Evolutionary conservation across 2,329 filamentous ascomycete genomes (phyloP).

Genomic region (Alternaria viburni): DNA sequence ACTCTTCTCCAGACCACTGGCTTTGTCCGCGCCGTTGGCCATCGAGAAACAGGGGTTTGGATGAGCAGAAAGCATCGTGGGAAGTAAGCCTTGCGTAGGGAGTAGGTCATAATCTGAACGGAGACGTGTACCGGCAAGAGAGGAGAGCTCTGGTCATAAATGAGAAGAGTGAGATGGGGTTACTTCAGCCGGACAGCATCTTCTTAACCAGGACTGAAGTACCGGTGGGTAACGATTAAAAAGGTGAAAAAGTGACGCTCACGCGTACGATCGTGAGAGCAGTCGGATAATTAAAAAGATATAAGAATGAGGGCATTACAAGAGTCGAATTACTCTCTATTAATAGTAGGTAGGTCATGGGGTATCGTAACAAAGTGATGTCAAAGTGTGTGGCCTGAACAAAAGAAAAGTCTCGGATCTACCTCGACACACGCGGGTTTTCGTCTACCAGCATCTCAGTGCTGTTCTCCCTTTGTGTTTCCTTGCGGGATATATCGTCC

Average conservation of each 20-base stretch:
- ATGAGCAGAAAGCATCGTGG: background rate
- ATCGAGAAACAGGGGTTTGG: fast-evolving
- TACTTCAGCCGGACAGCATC: background rate
- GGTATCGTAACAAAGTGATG: conserved; percentile 4
- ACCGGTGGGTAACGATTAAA: background rate
- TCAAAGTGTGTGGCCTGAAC: background rate
- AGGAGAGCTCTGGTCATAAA: background rate
- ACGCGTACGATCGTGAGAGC: background rate
- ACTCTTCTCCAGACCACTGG: background rate
- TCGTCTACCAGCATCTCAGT: conserved; percentile 3
- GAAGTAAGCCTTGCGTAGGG: no score
- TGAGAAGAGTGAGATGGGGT: background rate
- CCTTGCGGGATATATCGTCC: background rate
- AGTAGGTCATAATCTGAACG: no score
- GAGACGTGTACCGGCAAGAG: no score
- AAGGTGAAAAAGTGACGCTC: background rate
- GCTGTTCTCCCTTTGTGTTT: conserved; percentile 1
- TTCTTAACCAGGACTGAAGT: background rate
- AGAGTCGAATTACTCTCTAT: background rate
- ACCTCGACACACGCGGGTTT: background rate
- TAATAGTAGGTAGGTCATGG: conserved; percentile 2
- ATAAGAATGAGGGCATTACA: background rate
- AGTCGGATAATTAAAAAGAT: background rate
- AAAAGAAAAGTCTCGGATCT: background rate
- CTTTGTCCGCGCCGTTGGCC: background rate